Evolutionary conservation across 768 basidiomycete genomes (phyloP), one percentile per base, ranked within the genome.

Genomic region (Hydnomerulius pinastri): DNA sequence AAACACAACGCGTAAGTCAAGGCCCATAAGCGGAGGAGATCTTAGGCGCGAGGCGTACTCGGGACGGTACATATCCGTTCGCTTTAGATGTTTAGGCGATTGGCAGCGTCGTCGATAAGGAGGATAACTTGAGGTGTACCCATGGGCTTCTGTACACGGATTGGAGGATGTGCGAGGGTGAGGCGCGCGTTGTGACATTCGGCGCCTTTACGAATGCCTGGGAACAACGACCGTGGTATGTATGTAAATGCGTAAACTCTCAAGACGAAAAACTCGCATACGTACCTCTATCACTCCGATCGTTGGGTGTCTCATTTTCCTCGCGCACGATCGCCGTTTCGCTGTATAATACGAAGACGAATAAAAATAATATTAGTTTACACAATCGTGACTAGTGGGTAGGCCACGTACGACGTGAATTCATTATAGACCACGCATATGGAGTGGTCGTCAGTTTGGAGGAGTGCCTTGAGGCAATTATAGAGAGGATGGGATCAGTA

Each of bases 401-500:
- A 24, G 4, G 27, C 17, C 29, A 80, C 87, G 54, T 53, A 92
- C 90, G 82, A 85, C 64, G 85, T 72, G 64, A 84, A 92, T 62
- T 93, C 91, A 61, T 94, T 91, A 64, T 93, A 92, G 64, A 92
- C 92, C 6, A 90, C 76, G 83, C 85, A 91, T 9, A 86, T 78
- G n/a, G 72, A 75, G 63, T 92, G 92, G 53, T 92, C 92, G 50
- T 98, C 96, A 57, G 85, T 81, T 54, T 83, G 87, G 25, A 87
- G 77, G 40, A 98, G 76, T 1, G 87, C 82, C 59, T 91, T 95
- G 55, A 99, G 77, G 27, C 95, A 87, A 66, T 94, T 98, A 71
- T 92, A 93, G 13, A 98, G 72, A 4, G 96, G 96, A 21, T 98
- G 72, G 1, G 90, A 93, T 17, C 97, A 80, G 66, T 98, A 96